Percentiles rank a stretch among this genome's conserved stretches.
phyloP scores from a whole-genome alignment of 106 monocot genomes.

The Dendrobium chrysotoxum region DNA sequence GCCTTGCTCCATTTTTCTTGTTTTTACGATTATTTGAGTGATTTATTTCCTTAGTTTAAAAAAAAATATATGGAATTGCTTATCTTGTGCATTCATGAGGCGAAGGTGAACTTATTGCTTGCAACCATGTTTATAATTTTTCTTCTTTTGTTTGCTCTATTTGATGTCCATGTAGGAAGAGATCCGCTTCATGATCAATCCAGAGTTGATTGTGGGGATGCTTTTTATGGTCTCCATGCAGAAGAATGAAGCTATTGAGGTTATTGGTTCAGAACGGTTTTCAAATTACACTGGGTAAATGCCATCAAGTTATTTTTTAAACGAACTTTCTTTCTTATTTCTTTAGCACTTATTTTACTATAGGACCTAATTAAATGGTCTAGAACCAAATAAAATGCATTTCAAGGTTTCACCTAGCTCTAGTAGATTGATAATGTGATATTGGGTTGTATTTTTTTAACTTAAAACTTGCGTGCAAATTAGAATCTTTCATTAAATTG shows the following conservation, averaged over 20 bases:
- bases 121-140: not conserved
- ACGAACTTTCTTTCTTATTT: not conserved
- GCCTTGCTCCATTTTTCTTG: too few species aligned
- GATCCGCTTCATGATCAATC: conserved; percentile 97
- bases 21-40: too few species aligned
- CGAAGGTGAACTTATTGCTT: not conserved
- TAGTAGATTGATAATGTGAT: not conserved
- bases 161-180: conserved; percentile 61
- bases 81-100: not conserved
- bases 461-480: not conserved
- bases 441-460: not conserved
- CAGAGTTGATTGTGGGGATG: conserved; percentile 87
- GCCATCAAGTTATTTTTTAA: not conserved
- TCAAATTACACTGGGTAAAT: conserved; percentile 77
- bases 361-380: not conserved
- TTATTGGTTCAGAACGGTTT: conserved; percentile 88
- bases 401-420: not conserved
- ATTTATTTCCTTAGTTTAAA: too few species aligned
- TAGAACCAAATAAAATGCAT: not conserved
- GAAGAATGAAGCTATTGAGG: conserved; percentile 89
- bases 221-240: conserved; percentile 84
- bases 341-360: not conserved
- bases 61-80: not conserved
- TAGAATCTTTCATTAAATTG: not conserved
- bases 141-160: not conserved